These are phyloP conservation scores for Aegilops sharonensis DNA, from an alignment of 176 grass and related monocot species.

Conservation along the genomic window DNA sequence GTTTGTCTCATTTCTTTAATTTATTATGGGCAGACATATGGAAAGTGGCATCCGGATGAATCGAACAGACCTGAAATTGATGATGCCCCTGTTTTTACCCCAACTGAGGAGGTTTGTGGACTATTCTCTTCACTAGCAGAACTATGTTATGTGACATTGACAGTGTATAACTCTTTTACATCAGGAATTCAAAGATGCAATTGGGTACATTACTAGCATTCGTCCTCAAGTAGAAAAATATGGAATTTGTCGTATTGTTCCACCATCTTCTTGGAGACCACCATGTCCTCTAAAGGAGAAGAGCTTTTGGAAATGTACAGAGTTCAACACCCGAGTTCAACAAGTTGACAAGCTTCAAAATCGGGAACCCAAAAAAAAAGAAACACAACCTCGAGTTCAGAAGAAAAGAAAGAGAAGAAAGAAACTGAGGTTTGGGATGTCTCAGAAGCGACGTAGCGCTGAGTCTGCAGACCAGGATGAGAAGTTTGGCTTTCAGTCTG, in stretches of 20 bases:
- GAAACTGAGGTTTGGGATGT: slow-evolving; percentile 84
- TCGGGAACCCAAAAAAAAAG: slow-evolving; percentile 69
- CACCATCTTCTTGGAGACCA: slow-evolving; percentile 75
- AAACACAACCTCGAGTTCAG: slow-evolving; percentile 48
- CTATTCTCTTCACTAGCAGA: slow-evolving; percentile 9
- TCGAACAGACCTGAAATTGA: slow-evolving; percentile 66
- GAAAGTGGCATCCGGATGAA: slow-evolving; percentile 57
- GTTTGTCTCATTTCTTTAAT: neutral
- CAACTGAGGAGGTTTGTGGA: slow-evolving; percentile 80
- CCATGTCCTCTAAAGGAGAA: slow-evolving; percentile 72
- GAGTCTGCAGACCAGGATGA: slow-evolving; percentile 59
- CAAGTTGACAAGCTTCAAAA: slow-evolving; percentile 98
- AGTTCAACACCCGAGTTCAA: slow-evolving; percentile 92
- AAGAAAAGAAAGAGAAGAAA: slow-evolving; percentile 83
- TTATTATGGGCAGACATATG: slow-evolving; percentile 26
- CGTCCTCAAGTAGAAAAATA: slow-evolving; percentile 67
- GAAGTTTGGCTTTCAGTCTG: slow-evolving; percentile 97
- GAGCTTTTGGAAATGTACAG: slow-evolving; percentile 56
- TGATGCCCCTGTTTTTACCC: slow-evolving; percentile 82
- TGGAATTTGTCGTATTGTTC: slow-evolving; percentile 91
- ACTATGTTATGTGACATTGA: neutral
- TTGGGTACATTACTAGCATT: slow-evolving; percentile 76
- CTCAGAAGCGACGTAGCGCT: slow-evolving; percentile 46
- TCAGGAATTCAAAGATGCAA: slow-evolving; percentile 92
- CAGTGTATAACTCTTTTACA: slow-evolving; percentile 35